Conservation (phyloP, 176 grass and related monocot species). For the Themeda triandra region DNA sequence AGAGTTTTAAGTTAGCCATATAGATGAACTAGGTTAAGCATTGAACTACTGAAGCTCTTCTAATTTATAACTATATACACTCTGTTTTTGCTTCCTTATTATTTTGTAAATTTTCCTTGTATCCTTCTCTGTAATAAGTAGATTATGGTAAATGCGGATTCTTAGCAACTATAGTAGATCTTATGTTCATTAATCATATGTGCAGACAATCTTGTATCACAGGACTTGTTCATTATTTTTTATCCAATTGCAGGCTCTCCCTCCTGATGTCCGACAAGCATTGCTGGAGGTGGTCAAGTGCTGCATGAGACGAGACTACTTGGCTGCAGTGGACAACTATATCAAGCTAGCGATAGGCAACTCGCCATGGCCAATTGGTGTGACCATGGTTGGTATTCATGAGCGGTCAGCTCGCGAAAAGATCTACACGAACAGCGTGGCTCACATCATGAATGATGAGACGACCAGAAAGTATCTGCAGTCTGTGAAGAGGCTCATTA, state of each 20-base stretch:
- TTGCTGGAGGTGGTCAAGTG: constrained; percentile 51
- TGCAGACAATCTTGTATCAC: neutral
- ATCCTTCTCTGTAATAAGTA: neutral
- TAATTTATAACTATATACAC: neutral
- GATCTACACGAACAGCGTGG: constrained; percentile 72
- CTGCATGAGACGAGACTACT: constrained; percentile 69
- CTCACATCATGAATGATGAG: constrained; percentile 91
- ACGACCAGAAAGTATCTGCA: constrained; percentile 75
- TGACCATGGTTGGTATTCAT: constrained; percentile 93
- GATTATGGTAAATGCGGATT: neutral
- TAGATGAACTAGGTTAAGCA: neutral
- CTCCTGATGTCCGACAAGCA: constrained; percentile 48
- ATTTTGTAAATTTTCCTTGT: neutral
- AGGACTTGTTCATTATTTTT: neutral
- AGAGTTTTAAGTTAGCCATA: neutral
- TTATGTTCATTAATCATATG: neutral
- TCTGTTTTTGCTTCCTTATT: neutral
- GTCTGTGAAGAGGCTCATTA: constrained; percentile 75
- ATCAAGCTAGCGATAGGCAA: constrained; percentile 89
- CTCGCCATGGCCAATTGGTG: constrained; percentile 90
- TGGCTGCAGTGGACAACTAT: constrained; percentile 66
- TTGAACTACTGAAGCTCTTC: neutral
- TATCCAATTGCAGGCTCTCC: constrained; percentile 40
- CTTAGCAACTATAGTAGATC: neutral
- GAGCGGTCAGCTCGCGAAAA: constrained; percentile 77